phyloP scores from a whole-genome alignment of 352 stramenopile species.

The Pythium rhizo-oryzae region DNA sequence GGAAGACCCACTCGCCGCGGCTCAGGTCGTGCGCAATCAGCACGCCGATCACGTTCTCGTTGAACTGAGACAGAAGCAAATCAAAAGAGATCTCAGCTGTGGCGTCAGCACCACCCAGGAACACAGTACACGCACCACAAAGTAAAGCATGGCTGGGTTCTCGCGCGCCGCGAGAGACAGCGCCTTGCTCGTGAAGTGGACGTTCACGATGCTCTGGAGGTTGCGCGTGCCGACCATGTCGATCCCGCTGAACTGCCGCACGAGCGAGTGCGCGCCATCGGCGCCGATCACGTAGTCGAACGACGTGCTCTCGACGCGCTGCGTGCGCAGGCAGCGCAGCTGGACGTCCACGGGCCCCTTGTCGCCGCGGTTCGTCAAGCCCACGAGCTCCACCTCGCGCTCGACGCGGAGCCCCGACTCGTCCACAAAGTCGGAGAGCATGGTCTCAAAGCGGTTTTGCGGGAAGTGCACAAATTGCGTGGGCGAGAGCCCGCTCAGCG shows the following conservation, averaged over 20 bases:
- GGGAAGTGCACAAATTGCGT: conserved; percentile 87
- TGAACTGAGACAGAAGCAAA: conserved; percentile 48
- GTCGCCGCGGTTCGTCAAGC: conserved; percentile 31
- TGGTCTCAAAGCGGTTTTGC: conserved; percentile 78
- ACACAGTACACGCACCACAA: conserved; percentile 59
- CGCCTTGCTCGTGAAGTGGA: conserved; percentile 91
- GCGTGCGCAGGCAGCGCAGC: conserved; percentile 38
- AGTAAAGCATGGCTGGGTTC: conserved; percentile 94
- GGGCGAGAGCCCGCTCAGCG: conserved; percentile 54
- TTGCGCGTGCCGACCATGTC: conserved; percentile 71
- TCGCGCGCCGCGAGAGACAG: conserved; percentile 57
- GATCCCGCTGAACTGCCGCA: conserved; percentile 73
- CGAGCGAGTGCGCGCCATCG: conserved; percentile 90
- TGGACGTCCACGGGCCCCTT: conserved; percentile 33
- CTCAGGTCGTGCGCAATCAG: conserved; percentile 93
- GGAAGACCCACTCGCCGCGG: conserved; percentile 90
- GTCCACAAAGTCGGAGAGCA: conserved; percentile 59
- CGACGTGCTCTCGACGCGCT: conserved; percentile 40
- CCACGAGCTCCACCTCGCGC: conserved; percentile 59
- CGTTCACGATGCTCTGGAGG: conserved; percentile 93
- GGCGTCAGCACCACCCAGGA: too few relatives aligned
- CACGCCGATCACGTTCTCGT: conserved; percentile 87
- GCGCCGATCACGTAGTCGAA: conserved; percentile 90
- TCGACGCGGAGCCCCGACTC: conserved; percentile 53
- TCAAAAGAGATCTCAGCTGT: neutral